Conservation (phyloP, 2,329 filamentous ascomycete species). For the Balansia obtecta region DNA sequence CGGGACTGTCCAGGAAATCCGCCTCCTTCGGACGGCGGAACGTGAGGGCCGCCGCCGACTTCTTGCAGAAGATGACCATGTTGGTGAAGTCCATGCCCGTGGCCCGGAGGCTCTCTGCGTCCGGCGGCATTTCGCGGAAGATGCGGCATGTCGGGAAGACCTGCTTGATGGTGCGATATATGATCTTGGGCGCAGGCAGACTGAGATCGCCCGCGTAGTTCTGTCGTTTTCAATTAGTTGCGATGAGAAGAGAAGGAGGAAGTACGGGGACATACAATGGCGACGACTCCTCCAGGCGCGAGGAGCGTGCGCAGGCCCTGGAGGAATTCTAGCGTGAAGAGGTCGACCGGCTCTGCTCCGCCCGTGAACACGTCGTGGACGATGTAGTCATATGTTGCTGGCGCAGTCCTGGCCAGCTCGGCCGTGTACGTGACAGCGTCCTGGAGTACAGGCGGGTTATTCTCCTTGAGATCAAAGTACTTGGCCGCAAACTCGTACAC, state of each 20-base stretch:
- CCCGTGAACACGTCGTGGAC: conserved; percentile 97
- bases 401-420: conserved; percentile 27
- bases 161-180: conserved; percentile 68
- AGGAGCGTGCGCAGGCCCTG: conserved; percentile 57
- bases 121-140: conserved; percentile 63
- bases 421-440: conserved; percentile 66
- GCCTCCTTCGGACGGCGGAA: conserved; percentile 54
- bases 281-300: conserved; percentile 68
- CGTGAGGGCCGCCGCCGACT: conserved; percentile 36
- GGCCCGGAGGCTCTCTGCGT: conserved; percentile 32
- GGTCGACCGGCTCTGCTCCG: conserved; percentile 74
- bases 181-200: conserved; percentile 61
- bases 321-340: conserved; percentile 84
- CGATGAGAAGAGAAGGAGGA: conserved; percentile 8
- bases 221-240: conserved; percentile 27
- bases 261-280: conserved; percentile 50
- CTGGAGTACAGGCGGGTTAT: conserved; percentile 68
- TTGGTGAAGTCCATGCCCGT: conserved; percentile 70
- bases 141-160: conserved; percentile 86
- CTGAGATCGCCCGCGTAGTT: conserved; percentile 90
- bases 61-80: conserved; percentile 89
- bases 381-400: conserved; percentile 70
- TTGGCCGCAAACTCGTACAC: conserved; percentile 73
- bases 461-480: conserved; percentile 68
- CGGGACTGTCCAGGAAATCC: conserved; percentile 63